Evolutionary conservation across 306 rosid species (phyloP), one percentile per base, ranked within the genome.

Genomic region (Calophaca sinica): DNA sequence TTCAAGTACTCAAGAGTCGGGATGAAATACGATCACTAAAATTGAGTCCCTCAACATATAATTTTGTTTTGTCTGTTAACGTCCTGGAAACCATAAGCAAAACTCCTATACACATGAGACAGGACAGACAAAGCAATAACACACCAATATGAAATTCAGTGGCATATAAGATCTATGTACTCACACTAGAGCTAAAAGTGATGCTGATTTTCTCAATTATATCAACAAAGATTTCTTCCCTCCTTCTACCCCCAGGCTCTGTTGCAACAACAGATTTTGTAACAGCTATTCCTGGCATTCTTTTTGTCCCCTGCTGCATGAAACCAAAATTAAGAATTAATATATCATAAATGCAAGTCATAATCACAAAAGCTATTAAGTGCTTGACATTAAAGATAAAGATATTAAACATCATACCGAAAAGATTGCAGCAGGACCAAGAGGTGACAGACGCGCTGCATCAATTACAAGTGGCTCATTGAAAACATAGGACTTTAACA

Each of bases 121-220:
- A 75, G 28, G 77, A 73, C 65, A 51, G 55, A 38, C 45, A 35
- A 62, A 33, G 46, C 61, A 83, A 79, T 8, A 68, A 53, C 4
- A 13, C 31, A 70, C 72, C 35, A 74, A 60, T 28, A 62, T 8
- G 8, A 65, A 70, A 59, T 57, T 64, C 35, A 65, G 55, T 62
- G 64, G 76, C 80, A 59, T 62, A 50, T 54, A 68, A 68, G 68
- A 72, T 64, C 73, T 13, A 74, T 74, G 70, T 73, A 84, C 96
- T 64, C 84, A 91, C 97, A 65, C 96, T 91, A 15, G 96, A 91
- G 84, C 97, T 89, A 72, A 92, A 89, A 79, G 97, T 92, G 60
- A 89, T 83, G 82, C 96, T 92, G 91, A 92, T 92, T 88, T 92
- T 92, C 88, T 92, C 97, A 51, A 92, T 92, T 81, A 92, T 89